phyloP scores from a whole-genome alignment of 176 grass and related monocot genomes.

The Aegilops bicornis region DNA sequence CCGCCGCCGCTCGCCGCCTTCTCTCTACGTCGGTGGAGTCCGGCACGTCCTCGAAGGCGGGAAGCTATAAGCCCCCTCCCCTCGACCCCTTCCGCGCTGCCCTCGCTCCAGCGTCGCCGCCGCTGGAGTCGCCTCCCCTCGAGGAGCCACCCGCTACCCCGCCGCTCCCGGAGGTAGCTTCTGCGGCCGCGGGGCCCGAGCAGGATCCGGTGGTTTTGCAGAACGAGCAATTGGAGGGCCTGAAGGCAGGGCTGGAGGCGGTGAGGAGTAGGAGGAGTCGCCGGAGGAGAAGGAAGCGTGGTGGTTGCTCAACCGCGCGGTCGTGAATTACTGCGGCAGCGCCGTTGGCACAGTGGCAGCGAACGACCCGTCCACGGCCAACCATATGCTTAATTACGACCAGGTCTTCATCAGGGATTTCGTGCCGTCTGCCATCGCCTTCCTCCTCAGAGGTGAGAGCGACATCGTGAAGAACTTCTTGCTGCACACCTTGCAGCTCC shows the following conservation, averaged over 20 bases:
- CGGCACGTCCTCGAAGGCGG: conserved; percentile 19
- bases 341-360: conserved; percentile 83
- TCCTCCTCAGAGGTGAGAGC: conserved; percentile 77
- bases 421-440: conserved; percentile 82
- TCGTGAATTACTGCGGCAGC: conserved; percentile 73
- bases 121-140: conserved; percentile 43
- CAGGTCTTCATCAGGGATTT: conserved; percentile 99
- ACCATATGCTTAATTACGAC: conserved; percentile 90
- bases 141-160: conserved; percentile 23
- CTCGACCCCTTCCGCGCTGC: conserved; percentile 51
- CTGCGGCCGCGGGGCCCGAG: conserved; percentile 21
- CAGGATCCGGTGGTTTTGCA: conserved; percentile 26
- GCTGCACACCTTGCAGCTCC: conserved; percentile 92
- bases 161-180: conserved; percentile 13
- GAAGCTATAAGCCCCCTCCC: conserved; percentile 40
- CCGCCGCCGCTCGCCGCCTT: conserved; percentile 28
- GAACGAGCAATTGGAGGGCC: conserved; percentile 25
- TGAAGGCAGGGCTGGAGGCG: conserved; percentile 45
- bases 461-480: conserved; percentile 97
- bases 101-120: conserved; percentile 32
- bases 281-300: conserved; percentile 87
- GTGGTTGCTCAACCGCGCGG: conserved; percentile 66
- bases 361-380: conserved; percentile 62
- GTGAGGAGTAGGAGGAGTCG: conserved; percentile 56
- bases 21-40: conserved; percentile 46